Base-by-base conservation (phyloP, 1,284 basidiomycete genomes). In the Ustilago curta region DNA sequence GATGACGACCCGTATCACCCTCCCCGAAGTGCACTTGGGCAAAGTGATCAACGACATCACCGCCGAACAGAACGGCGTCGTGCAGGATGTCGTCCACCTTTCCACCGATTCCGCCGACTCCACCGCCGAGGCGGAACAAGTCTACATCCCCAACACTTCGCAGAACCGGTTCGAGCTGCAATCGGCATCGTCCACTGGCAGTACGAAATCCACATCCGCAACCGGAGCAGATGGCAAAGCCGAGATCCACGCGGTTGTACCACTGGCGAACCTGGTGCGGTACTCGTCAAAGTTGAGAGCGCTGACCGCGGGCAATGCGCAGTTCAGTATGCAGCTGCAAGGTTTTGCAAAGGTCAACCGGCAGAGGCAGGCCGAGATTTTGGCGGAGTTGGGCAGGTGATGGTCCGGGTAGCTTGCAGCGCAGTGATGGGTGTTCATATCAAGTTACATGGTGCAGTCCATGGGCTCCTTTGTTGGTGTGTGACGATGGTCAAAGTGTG, bases 201-300 rank as follows among this genome's bases (percentile, higher is more conserved):
- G 45, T 42, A 83, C 86, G n/a, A 78, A 85, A 19, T 2, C 31
- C 31, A 32, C 31, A 2, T 9, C 31, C 35, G 35, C 35, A 37
- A 76, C 81, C 27, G 42, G 43, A 6, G 23, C 40, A 21, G 76
- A 79, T 4, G 68, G 61, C 8, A 67, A 68, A 43, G 79, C 77
- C 9, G 70, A 67, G 37, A 77, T 84, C 19, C 61, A 71, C 7
- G 83, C 91, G 3, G 78, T 90, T 27, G 92, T 91, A 9, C 93
- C 93, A 4, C 87, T 95, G 25, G 91, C 90, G 71, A 89, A 88
- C 76, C 90, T 94, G 88, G 87, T 95, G 27, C 90, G 93, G 81
- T 95, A 93, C 80, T 91, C 91, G 21, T 90, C 87, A 54, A 88
- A 92, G 27, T 84, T 95, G 53, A 89, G 93, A 18, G 91, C 93